Evolutionary conservation across 768 basidiomycete genomes (phyloP).

Genomic region (Tulasnella sp.): DNA sequence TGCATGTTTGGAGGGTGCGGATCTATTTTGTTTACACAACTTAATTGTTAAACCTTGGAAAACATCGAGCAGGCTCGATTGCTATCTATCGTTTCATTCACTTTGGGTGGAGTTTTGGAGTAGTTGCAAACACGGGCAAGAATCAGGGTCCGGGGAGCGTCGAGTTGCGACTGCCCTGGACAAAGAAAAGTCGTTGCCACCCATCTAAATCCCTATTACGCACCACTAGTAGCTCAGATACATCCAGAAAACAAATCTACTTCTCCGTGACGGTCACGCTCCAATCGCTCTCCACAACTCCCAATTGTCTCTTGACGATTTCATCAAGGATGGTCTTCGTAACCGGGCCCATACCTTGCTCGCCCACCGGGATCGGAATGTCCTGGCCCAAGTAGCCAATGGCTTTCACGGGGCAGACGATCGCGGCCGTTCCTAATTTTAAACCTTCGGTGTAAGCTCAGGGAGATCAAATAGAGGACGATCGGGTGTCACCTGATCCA

Average conservation of each 20-base stretch:
- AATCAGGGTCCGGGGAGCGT: neutral
- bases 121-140: neutral
- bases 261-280: conserved; percentile 45
- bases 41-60: neutral
- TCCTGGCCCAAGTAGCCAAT: conserved; percentile 60
- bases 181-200: neutral
- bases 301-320: conserved; percentile 66
- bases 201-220: neutral
- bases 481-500: conserved; percentile 42
- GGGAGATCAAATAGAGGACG: conserved; percentile 2
- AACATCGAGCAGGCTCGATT: neutral
- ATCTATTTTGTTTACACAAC: neutral
- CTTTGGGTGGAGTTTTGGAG: neutral
- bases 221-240: conserved; percentile 6
- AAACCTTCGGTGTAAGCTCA: conserved; percentile 22
- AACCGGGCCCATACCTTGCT: conserved; percentile 71
- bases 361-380: conserved; percentile 53
- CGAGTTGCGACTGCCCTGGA: neutral
- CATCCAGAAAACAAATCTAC: neutral
- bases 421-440: conserved; percentile 52
- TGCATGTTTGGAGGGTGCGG: neutral
- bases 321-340: conserved; percentile 50
- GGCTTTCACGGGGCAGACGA: conserved; percentile 49
- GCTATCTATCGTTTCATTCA: neutral
- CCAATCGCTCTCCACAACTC: conserved; percentile 74